phyloP scores from a whole-genome alignment of 805 yeast species.

The Cyberlindnera lachancei region DNA sequence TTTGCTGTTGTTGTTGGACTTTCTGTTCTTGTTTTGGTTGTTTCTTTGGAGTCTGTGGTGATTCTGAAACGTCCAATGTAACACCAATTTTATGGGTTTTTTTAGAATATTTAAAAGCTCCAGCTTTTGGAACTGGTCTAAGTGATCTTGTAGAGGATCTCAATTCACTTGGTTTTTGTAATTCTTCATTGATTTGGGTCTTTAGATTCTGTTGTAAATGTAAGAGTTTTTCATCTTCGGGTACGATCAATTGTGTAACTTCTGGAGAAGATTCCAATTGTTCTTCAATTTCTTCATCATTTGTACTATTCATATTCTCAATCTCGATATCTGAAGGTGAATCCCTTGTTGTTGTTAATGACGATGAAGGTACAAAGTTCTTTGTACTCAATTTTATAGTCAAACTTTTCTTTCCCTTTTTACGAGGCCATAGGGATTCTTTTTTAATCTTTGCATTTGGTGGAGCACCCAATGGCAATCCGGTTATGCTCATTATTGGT shows the following conservation, averaged over 20 bases:
- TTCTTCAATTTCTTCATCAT: slow-evolving; percentile 2
- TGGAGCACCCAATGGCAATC: slow-evolving; percentile 61
- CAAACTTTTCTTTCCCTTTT: slow-evolving; percentile 20
- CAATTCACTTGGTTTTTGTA: slow-evolving; percentile 16
- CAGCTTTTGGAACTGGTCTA: slow-evolving; percentile 4
- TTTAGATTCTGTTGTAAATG: slow-evolving; percentile 5
- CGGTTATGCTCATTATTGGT: slow-evolving; percentile 57
- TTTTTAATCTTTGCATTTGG: slow-evolving; percentile 56
- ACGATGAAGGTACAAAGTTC: too few species aligned
- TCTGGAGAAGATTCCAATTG: slow-evolving; percentile 2
- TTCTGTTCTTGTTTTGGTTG: slow-evolving; percentile 8
- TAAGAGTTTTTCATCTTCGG: slow-evolving; percentile 12
- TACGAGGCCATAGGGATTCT: slow-evolving; percentile 46
- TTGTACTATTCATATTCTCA: too few species aligned
- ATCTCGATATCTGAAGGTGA: too few species aligned
- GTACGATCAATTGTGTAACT: background rate
- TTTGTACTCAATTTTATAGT: too few species aligned
- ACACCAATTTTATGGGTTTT: background rate
- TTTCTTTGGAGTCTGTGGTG: slow-evolving; percentile 10
- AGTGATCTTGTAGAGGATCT: slow-evolving; percentile 7
- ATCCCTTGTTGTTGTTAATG: too few species aligned
- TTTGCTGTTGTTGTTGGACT: slow-evolving; percentile 9
- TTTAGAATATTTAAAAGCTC: slow-evolving; percentile 8
- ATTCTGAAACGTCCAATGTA: slow-evolving; percentile 3
- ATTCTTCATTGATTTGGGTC: slow-evolving; percentile 13